These are phyloP conservation scores for Daldinia sp. DNA, from an alignment of 2,329 filamentous ascomycete species.

Conservation along the genomic window DNA sequence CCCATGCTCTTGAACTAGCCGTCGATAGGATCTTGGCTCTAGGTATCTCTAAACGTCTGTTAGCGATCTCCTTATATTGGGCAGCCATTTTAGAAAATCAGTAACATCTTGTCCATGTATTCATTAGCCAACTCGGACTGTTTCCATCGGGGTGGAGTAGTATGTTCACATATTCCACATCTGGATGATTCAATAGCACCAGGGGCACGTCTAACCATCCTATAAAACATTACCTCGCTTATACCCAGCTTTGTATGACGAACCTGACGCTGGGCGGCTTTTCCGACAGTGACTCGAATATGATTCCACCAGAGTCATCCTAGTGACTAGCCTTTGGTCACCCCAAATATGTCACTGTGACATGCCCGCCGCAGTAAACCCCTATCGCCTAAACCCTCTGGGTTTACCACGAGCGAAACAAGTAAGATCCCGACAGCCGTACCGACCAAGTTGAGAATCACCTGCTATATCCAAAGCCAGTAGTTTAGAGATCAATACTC, in stretches of 20 bases:
- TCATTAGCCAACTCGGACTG: constrained; percentile 2
- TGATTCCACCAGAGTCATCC: constrained; percentile 14
- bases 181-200: constrained; percentile 5
- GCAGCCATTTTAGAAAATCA: constrained; percentile 12
- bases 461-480: constrained; percentile 4
- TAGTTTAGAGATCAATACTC: neutral
- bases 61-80: constrained; percentile 31
- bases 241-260: constrained; percentile 13
- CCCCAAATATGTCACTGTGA: constrained; percentile 20
- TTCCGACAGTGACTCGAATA: constrained; percentile 24
- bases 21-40: constrained; percentile 1
- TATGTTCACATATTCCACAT: constrained; percentile 2
- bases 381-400: constrained; percentile 16
- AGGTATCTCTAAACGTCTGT: constrained; percentile 5
- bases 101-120: constrained; percentile 9
- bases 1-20: constrained; percentile 1
- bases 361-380: constrained; percentile 18
- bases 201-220: constrained; percentile 7
- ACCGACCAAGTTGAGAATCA: neutral
- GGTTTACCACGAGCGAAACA: constrained; percentile 9
- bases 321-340: neutral
- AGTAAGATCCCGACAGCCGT: constrained; percentile 1
- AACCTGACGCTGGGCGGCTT: constrained; percentile 30
- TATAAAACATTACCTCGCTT: constrained; percentile 16
- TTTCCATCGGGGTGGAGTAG: neutral